Evolutionary conservation across 768 basidiomycete genomes (phyloP), one percentile per base, ranked within the genome.

Genomic region (Panaeolus cyanescens): DNA sequence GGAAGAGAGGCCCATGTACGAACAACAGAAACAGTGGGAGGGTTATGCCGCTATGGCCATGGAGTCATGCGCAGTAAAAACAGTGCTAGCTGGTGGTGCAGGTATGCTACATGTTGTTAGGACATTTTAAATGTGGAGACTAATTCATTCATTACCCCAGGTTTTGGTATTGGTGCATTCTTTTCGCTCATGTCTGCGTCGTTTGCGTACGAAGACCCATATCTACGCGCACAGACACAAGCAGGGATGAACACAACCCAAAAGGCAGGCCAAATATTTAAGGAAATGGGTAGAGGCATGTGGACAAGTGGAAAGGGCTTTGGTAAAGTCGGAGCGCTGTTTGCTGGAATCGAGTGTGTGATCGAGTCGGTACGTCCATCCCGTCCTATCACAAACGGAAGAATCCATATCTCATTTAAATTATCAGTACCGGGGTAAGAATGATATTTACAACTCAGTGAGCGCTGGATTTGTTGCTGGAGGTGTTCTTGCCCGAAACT

Each of bases 161-260:
- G 96, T 53, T 88, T 99, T 67, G 96, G 85, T 10, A 84, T 97
- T 40, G 96, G 96, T 61, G 95, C 90, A 32, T 95, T 98, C 81
- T 93, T 99, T 78, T 94, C 95, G 1, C 83, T 98, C 61, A 98
- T 99, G 96, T 93, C 92, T 32, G 82, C 95, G 19, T 93, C 95
- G 30, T 96, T 99, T 72, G 90, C 91, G 32, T 96, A 97, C 71
- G 96, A 98, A 73, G 96, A 98, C 72, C 95, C 96, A 10, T 77
- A 93, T 45, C 82, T 92, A 33, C 87, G 92, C 32, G 79, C 86
- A 54, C 83, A 85, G 67, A 80, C 81, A 9, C 81, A 84, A 65
- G 79, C 79, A 10, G 83, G 79, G 12, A 68, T 88, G 76, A 86
- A 76, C 62, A 85, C 85, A 45, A 80, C 82, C 22, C 91, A 95